phyloP scores from a whole-genome alignment of 2,329 filamentous ascomycete species.

The Aaosphaeria pasadenensis region DNA sequence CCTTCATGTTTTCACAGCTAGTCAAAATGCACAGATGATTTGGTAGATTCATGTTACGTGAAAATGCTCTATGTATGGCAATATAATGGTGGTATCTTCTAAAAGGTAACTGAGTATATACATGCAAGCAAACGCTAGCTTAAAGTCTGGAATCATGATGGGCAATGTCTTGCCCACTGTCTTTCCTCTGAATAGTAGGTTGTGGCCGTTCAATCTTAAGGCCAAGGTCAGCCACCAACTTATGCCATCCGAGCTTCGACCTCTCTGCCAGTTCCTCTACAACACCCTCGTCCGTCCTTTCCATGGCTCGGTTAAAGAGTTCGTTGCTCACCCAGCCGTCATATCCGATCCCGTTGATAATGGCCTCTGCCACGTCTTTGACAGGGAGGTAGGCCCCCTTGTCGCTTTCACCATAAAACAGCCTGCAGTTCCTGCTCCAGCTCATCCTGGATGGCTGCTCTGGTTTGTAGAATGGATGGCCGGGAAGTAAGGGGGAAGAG shows the following conservation, averaged over 20 bases:
- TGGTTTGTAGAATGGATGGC: constrained; percentile 58
- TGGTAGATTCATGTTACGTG: too few relatives aligned
- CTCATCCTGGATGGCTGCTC: constrained; percentile 66
- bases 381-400: constrained; percentile 67
- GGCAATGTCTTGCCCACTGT: not conserved
- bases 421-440: constrained; percentile 72
- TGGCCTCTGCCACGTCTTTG: constrained; percentile 56
- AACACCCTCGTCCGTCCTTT: constrained; percentile 49
- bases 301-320: constrained; percentile 62
- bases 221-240: constrained; percentile 41
- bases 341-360: constrained; percentile 64
- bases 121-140: not conserved
- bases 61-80: too few relatives aligned
- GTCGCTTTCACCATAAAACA: constrained; percentile 64
- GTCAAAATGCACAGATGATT: too few relatives aligned
- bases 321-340: constrained; percentile 71
- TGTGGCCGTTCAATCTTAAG: constrained; percentile 9
- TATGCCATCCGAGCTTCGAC: constrained; percentile 52
- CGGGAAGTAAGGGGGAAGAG: constrained; percentile 52
- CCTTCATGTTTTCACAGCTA: too few relatives aligned
- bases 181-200: not conserved
- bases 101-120: too few relatives aligned
- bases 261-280: constrained; percentile 56
- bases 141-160: not conserved
- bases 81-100: too few relatives aligned